A percentile compares a stretch with the other conserved stretches of the same genome.
Evolutionary conservation across 768 basidiomycete species (phyloP).

Genomic region (Trametes cingulata): DNA sequence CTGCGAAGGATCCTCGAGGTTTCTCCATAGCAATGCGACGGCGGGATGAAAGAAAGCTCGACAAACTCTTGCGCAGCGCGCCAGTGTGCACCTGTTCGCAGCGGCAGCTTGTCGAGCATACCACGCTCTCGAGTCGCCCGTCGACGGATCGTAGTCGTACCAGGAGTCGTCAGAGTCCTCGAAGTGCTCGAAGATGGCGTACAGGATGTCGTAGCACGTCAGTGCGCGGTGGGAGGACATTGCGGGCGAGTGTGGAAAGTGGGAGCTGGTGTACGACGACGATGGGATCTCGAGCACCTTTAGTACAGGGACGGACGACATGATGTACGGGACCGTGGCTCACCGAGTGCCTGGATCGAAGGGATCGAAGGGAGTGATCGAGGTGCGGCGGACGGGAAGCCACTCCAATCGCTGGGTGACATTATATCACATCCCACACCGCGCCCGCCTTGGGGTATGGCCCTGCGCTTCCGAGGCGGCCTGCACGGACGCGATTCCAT

Average conservation of each 20-base stretch:
- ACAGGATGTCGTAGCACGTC: slow-evolving; percentile 12
- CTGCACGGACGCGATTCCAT: too few relatives aligned
- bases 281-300: background rate
- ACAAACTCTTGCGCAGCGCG: slow-evolving; percentile 12
- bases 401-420: too few relatives aligned
- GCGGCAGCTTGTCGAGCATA: background rate
- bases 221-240: background rate
- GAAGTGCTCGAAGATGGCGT: slow-evolving; percentile 9
- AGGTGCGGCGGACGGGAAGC: too few relatives aligned
- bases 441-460: too few relatives aligned
- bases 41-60: slow-evolving; percentile 14
- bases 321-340: too few relatives aligned
- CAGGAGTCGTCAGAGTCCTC: background rate
- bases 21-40: slow-evolving; percentile 10
- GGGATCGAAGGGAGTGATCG: too few relatives aligned
- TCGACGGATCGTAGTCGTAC: slow-evolving; percentile 16
- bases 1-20: slow-evolving; percentile 5
- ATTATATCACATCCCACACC: too few relatives aligned
- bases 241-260: background rate
- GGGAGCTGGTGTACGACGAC: background rate
- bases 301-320: background rate
- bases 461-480: too few relatives aligned
- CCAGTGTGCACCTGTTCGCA: background rate
- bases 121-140: slow-evolving; percentile 1
- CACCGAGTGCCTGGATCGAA: too few relatives aligned